Base-by-base conservation (phyloP, 2,329 filamentous ascomycete species). In the Neocatenulostroma microsporum region DNA sequence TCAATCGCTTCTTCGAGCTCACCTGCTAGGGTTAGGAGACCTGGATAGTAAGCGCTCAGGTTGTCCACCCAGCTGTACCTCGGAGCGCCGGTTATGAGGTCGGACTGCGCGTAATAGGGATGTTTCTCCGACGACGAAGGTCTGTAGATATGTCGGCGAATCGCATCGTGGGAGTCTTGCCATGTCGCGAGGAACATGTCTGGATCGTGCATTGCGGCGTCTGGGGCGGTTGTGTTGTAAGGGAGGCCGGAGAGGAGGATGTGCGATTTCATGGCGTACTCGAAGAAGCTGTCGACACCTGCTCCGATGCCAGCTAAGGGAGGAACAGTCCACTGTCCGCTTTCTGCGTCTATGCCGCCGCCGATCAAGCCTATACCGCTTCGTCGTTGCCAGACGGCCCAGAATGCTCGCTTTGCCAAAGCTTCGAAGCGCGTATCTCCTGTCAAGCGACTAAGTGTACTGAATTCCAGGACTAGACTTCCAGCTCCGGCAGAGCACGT, bases 401-500 rank as follows among this genome's bases (percentile, higher is more conserved):
- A 95, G 54, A 98, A 98, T 1, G 91, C 89, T 39, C 84, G 72
- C 61, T 96, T 96, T 1, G 85, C 89, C 12, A 84, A 72, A 53
- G 83, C 78, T 60, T 98, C 91, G 52, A 94, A 98, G n/a, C 84
- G 77, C 8, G 73, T 67, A 56, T 96, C 85, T 9, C 84, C 86
- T 0, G 86, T 93, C 30, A 98, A 68, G 17, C 91, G 77, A 54
- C 87, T 95, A 30, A 98, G 69, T 0, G 88, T 85, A 1, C 87
- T 84, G 49, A 96, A 94, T 57, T 98, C 91, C 1, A 98, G 73
- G 3, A 95, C 85, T 18, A 98, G 69, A 59, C 88, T 96, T 37
- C 88, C 91, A n/a, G 91, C 91, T 29, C 91, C 91, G 2, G 91
- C 91, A 56, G 86, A 94, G 63, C 91, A 98, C 1, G 87, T 98